phyloP scores from a whole-genome alignment of 2,329 filamentous ascomycete species.

The Fusarium nurragi region DNA sequence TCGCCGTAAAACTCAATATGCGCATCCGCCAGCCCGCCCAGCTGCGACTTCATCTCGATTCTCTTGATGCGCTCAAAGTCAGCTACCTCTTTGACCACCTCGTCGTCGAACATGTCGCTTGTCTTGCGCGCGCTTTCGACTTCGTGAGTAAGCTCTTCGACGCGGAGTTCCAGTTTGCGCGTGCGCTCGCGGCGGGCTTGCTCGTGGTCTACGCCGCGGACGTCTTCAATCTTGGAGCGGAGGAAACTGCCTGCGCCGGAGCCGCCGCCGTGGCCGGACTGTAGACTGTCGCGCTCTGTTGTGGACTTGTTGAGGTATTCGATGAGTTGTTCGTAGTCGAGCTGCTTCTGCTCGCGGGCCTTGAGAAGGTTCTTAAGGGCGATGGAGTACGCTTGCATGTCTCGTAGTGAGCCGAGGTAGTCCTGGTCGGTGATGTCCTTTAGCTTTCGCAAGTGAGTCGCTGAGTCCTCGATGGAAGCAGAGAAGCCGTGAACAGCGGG shows the following conservation, averaged over 20 bases:
- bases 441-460: constrained; percentile 78
- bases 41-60: constrained; percentile 86
- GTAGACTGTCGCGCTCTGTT: constrained; percentile 82
- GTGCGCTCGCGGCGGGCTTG: constrained; percentile 86
- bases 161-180: constrained; percentile 89
- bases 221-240: constrained; percentile 93
- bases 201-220: constrained; percentile 95
- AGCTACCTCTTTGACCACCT: constrained; percentile 89
- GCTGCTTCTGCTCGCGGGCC: constrained; percentile 94
- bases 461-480: constrained; percentile 84
- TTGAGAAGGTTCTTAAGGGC: constrained; percentile 89
- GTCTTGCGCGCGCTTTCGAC: constrained; percentile 88
- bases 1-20: constrained; percentile 88
- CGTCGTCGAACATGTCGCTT: constrained; percentile 93
- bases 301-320: constrained; percentile 95
- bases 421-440: constrained; percentile 95
- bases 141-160: constrained; percentile 89
- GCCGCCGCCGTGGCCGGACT: constrained; percentile 66
- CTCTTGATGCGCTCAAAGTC: constrained; percentile 98
- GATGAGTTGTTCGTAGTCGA: constrained; percentile 95
- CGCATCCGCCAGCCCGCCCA: constrained; percentile 83
- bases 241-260: constrained; percentile 86
- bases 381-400: constrained; percentile 95
- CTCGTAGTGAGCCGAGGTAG: constrained; percentile 89
- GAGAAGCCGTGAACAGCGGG: constrained; percentile 85